Conservation (phyloP, 192 early-diverging fungal genomes). For the Geranomyces michiganensis region DNA sequence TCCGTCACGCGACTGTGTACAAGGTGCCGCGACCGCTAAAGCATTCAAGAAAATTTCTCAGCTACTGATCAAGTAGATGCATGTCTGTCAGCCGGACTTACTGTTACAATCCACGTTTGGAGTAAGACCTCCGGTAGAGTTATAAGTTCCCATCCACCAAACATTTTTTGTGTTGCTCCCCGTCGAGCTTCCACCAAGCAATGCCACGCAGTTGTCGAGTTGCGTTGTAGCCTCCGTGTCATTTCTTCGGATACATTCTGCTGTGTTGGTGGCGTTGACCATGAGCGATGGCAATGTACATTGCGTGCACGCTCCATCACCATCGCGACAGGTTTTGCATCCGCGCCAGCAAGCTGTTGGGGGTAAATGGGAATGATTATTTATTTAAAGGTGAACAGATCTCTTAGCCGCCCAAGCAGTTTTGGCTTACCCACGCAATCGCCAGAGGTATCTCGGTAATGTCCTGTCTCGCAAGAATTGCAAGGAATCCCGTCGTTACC, state of each 20-base stretch:
- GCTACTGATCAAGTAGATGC: no score
- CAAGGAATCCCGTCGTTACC: constrained; percentile 17
- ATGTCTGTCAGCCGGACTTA: background rate
- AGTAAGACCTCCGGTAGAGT: background rate
- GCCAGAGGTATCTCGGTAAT: constrained; percentile 14
- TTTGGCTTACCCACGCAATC: constrained; percentile 20
- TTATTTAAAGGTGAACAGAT: background rate
- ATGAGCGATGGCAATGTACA: constrained; percentile 1
- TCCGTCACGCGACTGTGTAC: background rate
- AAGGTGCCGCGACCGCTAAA: background rate
- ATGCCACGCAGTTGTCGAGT: background rate
- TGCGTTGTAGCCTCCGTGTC: background rate
- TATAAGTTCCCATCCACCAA: constrained; percentile 17
- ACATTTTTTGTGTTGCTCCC: background rate
- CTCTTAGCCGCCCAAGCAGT: background rate
- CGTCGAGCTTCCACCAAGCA: background rate
- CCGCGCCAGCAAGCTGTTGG: constrained; percentile 16
- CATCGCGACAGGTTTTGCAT: constrained; percentile 12
- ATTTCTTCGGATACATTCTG: background rate
- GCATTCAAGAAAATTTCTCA: no score
- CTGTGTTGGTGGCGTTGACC: constrained; percentile 3
- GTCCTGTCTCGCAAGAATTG: constrained; percentile 8
- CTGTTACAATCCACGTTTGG: background rate
- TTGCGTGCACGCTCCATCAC: constrained; percentile 2
- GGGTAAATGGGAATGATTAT: no score